Percentiles rank a stretch among this genome's conserved stretches.
These are phyloP conservation scores for Puccinia triticina DNA, from an alignment of 1,284 basidiomycete genomes.

Conservation along the genomic window DNA sequence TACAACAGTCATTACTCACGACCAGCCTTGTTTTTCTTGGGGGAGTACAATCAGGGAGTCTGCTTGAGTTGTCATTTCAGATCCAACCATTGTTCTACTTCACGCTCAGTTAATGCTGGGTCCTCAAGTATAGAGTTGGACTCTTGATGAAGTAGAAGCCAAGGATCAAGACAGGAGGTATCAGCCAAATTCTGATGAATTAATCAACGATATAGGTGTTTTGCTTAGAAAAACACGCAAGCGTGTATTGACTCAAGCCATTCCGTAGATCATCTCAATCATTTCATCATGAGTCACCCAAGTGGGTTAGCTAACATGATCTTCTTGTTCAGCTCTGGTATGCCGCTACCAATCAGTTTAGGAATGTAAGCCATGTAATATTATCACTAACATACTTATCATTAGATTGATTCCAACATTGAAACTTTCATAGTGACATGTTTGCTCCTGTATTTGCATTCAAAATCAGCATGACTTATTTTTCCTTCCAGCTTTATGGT, in stretches of 20 bases:
- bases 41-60: too few species aligned
- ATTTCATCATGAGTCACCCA: not conserved
- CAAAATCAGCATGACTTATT: slow-evolving; percentile 41
- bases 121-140: too few species aligned
- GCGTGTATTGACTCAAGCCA: slow-evolving; percentile 18
- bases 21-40: too few species aligned
- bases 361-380: slow-evolving; percentile 20
- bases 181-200: slow-evolving; percentile 22
- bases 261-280: slow-evolving; percentile 8
- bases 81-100: too few species aligned
- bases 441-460: slow-evolving; percentile 43
- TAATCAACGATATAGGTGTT: slow-evolving; percentile 35
- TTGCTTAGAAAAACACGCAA: slow-evolving; percentile 37
- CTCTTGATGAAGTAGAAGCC: not conserved
- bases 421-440: slow-evolving; percentile 17
- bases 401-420: not conserved
- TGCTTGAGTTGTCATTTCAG: too few species aligned
- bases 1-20: too few species aligned
- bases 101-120: too few species aligned
- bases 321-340: slow-evolving; percentile 23
- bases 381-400: not conserved
- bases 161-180: slow-evolving; percentile 29
- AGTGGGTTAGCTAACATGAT: not conserved
- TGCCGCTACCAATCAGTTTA: slow-evolving; percentile 31
- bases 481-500: slow-evolving; percentile 48